Evolutionary conservation across 805 yeast species (phyloP), one percentile per base, ranked within the genome.

Genomic region (Candida verbasci): DNA sequence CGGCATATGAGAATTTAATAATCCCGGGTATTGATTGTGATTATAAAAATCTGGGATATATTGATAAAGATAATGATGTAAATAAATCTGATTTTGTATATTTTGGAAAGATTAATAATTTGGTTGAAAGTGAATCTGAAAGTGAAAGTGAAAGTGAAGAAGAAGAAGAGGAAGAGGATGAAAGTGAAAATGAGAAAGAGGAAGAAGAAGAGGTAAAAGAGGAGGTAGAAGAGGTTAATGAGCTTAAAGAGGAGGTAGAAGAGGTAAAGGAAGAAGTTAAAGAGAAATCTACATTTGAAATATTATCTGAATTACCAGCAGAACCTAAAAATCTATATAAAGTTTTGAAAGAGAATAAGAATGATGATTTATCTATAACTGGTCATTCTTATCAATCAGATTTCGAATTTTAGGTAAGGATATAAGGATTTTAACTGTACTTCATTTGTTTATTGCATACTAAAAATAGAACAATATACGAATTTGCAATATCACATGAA

Each of bases 1-100:
- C 96, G 0, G 71, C 87, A 14, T 89, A 86, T 58, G 80, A 80
- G 2, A 69, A 74, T 25, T 61, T 86, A 54, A 60, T 68, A 23
- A 72, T 86, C 6, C 86, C 73, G 1, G 73, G 72, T 1, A 38
- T 68, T 12, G 72, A 67, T 40, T 44, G 47, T 3, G 56, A 57
- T 28, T 66, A 67, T 40, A 44, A 48, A 4, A 67, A 66, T 37
- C 48, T 44, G 18, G 72, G 72, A 1, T 67, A 67, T 40, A 43
- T 18, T 38, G 51, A 37, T 40, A 45, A 35, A 16, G 33, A 24
- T 34, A 20, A 27, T 25, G 41, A 17, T 40, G 34, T 10, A 48
- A 44, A 12, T 48, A 45, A 21, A 31, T 29, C 35, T 11, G 40
- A 39, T 22, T 20, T 35, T 17, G 52, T 46, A 2, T 43, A 53